Evolutionary conservation across 164 flowering plant species (phyloP).

Genomic region (Nelumbo lutea): DNA sequence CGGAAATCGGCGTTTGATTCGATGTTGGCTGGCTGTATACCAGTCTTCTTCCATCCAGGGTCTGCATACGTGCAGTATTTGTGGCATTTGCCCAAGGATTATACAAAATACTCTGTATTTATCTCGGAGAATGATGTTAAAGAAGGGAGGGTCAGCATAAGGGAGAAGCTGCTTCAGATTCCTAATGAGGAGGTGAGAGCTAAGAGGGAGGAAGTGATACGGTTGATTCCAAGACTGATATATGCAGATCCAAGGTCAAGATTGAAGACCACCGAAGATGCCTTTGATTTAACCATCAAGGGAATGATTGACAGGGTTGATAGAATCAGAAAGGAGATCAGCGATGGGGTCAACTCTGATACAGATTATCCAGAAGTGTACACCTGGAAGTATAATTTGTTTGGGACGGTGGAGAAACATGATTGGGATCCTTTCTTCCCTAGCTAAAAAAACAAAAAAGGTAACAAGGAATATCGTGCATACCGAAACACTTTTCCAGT

Average conservation of each 20-base stretch:
- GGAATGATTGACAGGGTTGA: constrained; percentile 51
- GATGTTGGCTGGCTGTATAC: constrained; percentile 20
- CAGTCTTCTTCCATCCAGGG: constrained; percentile 72
- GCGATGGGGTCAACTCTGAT: constrained; percentile 17
- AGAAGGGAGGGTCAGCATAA: constrained; percentile 37
- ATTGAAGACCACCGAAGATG: constrained; percentile 51
- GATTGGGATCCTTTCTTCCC: constrained; percentile 66
- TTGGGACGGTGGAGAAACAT: constrained; percentile 38
- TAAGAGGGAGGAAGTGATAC: constrained; percentile 61
- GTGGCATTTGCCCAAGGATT: constrained; percentile 68
- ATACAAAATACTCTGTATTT: constrained; percentile 49
- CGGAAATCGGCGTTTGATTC: constrained; percentile 66
- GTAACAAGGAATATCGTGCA: no score
- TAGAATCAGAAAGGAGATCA: constrained; percentile 30
- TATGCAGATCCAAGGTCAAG: constrained; percentile 60
- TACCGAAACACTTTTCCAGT: no score
- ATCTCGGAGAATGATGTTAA: constrained; percentile 40
- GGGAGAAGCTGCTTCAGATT: constrained; percentile 28
- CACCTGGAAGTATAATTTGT: constrained; percentile 57
- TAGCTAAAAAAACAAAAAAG: no score
- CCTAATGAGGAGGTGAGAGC: constrained; percentile 26
- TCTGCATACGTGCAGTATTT: constrained; percentile 64
- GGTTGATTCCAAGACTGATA: constrained; percentile 49
- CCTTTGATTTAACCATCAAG: constrained; percentile 57
- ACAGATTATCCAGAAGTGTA: constrained; percentile 24